A percentile compares a stretch with the other conserved stretches of the same genome.
Conservation (phyloP, 139 green algal genomes). For the Chlamydomonas schloesseri region DNA sequence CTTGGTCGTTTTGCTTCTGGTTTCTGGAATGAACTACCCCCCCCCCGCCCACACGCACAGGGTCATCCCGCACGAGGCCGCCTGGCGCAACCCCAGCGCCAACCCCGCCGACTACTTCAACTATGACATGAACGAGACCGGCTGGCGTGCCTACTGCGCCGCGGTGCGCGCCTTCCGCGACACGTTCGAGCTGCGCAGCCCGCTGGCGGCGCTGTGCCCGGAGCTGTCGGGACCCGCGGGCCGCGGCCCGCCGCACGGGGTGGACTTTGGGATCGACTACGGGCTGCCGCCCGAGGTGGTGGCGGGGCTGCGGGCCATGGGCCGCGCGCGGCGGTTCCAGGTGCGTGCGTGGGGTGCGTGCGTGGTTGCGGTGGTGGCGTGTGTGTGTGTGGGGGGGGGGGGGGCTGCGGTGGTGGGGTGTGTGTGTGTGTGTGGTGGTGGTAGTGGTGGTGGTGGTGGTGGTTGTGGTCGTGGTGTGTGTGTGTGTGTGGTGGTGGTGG, state of each 20-base stretch:
- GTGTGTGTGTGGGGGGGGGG: too few species aligned
- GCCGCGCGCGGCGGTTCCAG: neutral
- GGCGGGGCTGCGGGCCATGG: neutral
- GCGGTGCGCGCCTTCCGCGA: constrained; percentile 68
- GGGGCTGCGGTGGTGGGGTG: neutral
- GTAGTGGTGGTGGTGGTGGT: too few species aligned
- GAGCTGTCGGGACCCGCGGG: neutral
- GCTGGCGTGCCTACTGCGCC: constrained; percentile 82
- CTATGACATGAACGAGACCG: constrained; percentile 78
- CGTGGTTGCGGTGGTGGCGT: neutral
- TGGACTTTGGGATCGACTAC: constrained; percentile 2
- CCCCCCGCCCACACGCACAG: too few species aligned
- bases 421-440: too few species aligned
- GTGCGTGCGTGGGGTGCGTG: constrained; percentile 6
- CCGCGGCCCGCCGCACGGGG: neutral
- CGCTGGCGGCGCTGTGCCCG: constrained; percentile 43
- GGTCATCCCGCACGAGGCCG: constrained; percentile 74
- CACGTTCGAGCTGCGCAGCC: constrained; percentile 47
- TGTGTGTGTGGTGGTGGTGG: too few species aligned
- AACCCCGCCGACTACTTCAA: constrained; percentile 91
- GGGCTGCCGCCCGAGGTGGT: constrained; percentile 61
- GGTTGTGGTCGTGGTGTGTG: neutral
- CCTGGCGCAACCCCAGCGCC: constrained; percentile 78
- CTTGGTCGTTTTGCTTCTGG: too few species aligned
- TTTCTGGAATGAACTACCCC: too few species aligned